phyloP scores from a whole-genome alignment of 495 filamentous ascomycete species.

The Xylaria venustula region DNA sequence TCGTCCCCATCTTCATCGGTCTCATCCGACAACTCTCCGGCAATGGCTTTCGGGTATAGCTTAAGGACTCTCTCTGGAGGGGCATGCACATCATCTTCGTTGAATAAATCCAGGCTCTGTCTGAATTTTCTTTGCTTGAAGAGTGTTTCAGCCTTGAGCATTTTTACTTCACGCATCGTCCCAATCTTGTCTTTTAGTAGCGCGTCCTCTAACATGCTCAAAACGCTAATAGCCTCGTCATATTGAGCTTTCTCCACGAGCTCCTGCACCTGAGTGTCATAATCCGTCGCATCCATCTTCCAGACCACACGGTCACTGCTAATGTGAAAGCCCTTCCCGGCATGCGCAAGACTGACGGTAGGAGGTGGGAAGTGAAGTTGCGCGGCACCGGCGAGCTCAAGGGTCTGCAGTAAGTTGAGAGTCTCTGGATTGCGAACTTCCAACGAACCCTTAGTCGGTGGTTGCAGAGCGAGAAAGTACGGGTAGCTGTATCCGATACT shows the following conservation, averaged over 20 bases:
- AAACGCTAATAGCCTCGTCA: slow-evolving; percentile 89
- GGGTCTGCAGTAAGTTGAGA: slow-evolving; percentile 78
- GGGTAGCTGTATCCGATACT: slow-evolving; percentile 94
- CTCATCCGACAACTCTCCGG: slow-evolving; percentile 70
- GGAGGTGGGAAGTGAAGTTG: slow-evolving; percentile 92
- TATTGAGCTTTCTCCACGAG: slow-evolving; percentile 72
- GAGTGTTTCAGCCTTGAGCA: slow-evolving; percentile 81
- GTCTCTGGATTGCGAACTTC: slow-evolving; percentile 94
- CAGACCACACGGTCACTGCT: slow-evolving; percentile 85
- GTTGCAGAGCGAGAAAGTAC: slow-evolving; percentile 84
- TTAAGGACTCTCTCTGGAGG: slow-evolving; percentile 86
- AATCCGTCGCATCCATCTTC: slow-evolving; percentile 93
- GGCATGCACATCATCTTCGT: slow-evolving; percentile 71
- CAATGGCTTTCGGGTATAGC: slow-evolving; percentile 79
- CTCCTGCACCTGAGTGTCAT: slow-evolving; percentile 87
- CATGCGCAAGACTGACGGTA: slow-evolving; percentile 86
- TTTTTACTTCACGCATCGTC: slow-evolving; percentile 77
- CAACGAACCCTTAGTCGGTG: slow-evolving; percentile 77
- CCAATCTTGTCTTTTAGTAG: slow-evolving; percentile 80
- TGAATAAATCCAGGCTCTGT: slow-evolving; percentile 88
- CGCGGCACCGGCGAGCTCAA: slow-evolving; percentile 74
- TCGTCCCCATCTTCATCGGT: slow-evolving; percentile 32
- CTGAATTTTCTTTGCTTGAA: slow-evolving; percentile 82
- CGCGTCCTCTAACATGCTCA: slow-evolving; percentile 88
- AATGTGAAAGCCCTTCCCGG: slow-evolving; percentile 91